A percentile compares a stretch with the other conserved stretches of the same genome.
Evolutionary conservation across 257 asterid species (phyloP).

Genomic region (Salvia hispanica): DNA sequence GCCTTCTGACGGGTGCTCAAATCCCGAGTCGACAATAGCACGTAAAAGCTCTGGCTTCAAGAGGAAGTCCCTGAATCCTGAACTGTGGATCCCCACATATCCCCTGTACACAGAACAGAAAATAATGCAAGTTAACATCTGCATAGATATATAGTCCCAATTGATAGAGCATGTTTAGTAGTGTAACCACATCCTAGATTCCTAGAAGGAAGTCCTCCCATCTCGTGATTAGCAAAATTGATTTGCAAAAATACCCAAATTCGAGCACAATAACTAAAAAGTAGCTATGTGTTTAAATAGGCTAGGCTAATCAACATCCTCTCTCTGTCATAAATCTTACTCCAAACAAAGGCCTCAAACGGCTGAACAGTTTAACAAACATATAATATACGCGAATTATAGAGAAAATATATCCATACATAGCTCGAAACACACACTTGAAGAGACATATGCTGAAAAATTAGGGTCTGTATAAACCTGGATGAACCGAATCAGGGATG

Average conservation of each 20-base stretch:
- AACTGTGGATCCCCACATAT: slow-evolving; percentile 65
- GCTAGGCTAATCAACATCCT: background rate
- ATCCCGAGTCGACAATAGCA: slow-evolving; percentile 59
- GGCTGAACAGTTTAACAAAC: background rate
- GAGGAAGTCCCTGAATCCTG: slow-evolving; percentile 37
- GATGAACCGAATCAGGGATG: background rate
- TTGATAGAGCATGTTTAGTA: background rate
- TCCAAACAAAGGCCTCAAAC: background rate
- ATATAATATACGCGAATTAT: background rate
- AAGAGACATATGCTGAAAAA: background rate
- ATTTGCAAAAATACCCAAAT: background rate
- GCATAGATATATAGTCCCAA: background rate
- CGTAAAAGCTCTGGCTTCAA: slow-evolving; percentile 57
- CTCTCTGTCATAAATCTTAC: background rate
- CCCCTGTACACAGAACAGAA: slow-evolving; percentile 37
- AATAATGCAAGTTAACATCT: background rate
- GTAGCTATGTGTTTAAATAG: background rate
- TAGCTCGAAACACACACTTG: background rate
- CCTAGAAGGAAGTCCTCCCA: background rate
- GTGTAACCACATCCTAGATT: background rate
- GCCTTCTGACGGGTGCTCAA: slow-evolving; percentile 71
- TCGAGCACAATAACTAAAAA: background rate
- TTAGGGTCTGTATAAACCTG: slow-evolving; percentile 35
- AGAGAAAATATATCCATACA: background rate
- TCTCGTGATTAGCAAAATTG: background rate